A percentile compares a stretch with the other conserved stretches of the same genome.
Evolutionary conservation across 768 basidiomycete genomes (phyloP).

Genomic region (Hirschioporus abietinus): DNA sequence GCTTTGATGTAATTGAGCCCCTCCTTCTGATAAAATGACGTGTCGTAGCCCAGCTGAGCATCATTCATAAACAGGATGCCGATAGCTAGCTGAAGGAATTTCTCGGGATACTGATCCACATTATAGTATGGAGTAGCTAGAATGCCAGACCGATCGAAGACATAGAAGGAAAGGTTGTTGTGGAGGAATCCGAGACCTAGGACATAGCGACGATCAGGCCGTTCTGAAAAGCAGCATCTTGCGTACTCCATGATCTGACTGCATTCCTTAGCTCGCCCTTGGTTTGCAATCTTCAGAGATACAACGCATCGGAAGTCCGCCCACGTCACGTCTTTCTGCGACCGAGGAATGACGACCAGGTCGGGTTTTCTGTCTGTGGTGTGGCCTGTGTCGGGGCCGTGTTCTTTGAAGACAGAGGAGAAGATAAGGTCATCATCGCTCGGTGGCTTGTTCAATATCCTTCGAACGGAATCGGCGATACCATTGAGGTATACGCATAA

Average conservation of each 20-base stretch:
- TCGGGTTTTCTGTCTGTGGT: not conserved
- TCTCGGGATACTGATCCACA: not conserved
- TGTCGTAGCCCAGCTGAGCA: not conserved
- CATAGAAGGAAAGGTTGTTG: not conserved
- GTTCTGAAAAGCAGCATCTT: not conserved
- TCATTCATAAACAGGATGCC: constrained; percentile 2
- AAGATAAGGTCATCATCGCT: not conserved
- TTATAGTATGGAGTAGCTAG: not conserved
- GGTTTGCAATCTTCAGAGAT: not conserved
- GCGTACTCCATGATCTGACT: not conserved
- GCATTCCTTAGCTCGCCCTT: not conserved
- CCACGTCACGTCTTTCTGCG: not conserved
- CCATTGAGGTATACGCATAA: not conserved
- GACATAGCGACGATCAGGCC: not conserved
- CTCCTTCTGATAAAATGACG: not conserved
- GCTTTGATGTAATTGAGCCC: not conserved
- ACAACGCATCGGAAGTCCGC: not conserved
- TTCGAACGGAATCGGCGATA: not conserved
- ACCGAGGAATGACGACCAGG: not conserved
- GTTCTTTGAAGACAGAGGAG: not conserved
- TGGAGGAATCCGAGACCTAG: not conserved
- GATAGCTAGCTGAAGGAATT: not conserved
- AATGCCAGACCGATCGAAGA: not conserved
- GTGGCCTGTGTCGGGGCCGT: not conserved
- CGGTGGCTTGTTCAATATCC: not conserved